phyloP scores from a whole-genome alignment of 1,284 basidiomycete species.

The Trametes sp. region DNA sequence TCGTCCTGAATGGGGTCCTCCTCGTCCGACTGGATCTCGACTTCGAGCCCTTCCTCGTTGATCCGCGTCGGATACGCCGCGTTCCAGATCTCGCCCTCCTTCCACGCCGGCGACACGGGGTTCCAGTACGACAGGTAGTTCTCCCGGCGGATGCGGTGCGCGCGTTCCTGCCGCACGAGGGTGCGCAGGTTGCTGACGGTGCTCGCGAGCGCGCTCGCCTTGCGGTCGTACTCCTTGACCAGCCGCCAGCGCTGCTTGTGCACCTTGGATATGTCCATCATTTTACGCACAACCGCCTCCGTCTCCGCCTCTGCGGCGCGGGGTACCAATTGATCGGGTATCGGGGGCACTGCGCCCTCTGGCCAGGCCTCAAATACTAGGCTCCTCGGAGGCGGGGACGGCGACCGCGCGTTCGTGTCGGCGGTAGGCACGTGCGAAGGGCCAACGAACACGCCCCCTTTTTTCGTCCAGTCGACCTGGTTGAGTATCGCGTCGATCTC shows the following conservation, averaged over 20 bases:
- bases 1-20: slow-evolving; percentile 1
- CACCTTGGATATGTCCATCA: slow-evolving; percentile 6
- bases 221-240: not conserved
- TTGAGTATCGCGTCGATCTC: no score
- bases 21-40: slow-evolving; percentile 20
- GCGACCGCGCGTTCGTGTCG: not conserved
- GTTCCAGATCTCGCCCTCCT: slow-evolving; percentile 18
- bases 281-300: slow-evolving; percentile 10
- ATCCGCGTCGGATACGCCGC: slow-evolving; percentile 2
- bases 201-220: not conserved
- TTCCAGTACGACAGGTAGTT: slow-evolving; percentile 17
- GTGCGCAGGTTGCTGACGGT: not conserved
- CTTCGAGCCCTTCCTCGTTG: slow-evolving; percentile 11
- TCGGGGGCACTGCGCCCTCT: no score
- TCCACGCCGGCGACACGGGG: slow-evolving; percentile 11
- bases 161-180: slow-evolving; percentile 14
- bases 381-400: not conserved
- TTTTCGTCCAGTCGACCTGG: no score
- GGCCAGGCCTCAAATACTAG: no score
- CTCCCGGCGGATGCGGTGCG: slow-evolving; percentile 9
- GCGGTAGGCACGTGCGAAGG: not conserved
- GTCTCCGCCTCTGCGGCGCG: slow-evolving; percentile 3
- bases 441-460: not conserved
- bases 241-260: not conserved
- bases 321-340: not conserved